Conservation (phyloP, 768 basidiomycete genomes). For the Leccinum incarnatum region DNA sequence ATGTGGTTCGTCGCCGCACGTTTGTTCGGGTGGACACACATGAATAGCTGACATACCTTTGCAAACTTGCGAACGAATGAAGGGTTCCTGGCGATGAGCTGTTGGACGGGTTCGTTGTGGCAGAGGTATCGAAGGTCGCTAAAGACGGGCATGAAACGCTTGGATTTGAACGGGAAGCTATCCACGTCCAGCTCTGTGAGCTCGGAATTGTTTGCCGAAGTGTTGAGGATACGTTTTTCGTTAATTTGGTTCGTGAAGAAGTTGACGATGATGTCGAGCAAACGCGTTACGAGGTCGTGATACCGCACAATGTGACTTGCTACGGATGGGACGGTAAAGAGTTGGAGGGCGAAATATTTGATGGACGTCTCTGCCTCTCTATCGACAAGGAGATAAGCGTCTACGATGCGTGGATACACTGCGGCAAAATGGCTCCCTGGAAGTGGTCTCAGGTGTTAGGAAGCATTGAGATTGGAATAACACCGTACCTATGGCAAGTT, state of each 20-base stretch:
- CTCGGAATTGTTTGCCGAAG: slow-evolving; percentile 17
- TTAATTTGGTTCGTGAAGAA: slow-evolving; percentile 92
- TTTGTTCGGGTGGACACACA: slow-evolving; percentile 89
- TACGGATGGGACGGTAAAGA: slow-evolving; percentile 89
- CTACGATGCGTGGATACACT: slow-evolving; percentile 84
- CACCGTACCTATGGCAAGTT: slow-evolving; percentile 67
- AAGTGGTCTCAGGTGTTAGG: slow-evolving; percentile 2
- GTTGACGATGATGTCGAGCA: slow-evolving; percentile 80
- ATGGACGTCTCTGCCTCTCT: slow-evolving; percentile 94
- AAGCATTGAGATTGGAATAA: neutral
- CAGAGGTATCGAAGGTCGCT: slow-evolving; percentile 85
- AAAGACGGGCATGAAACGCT: slow-evolving; percentile 95
- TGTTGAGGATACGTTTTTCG: slow-evolving; percentile 60
- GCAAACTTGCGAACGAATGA: slow-evolving; percentile 70
- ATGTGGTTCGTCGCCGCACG: slow-evolving; percentile 81
- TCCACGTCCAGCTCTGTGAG: slow-evolving; percentile 68
- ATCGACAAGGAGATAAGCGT: slow-evolving; percentile 89
- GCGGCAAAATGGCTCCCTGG: slow-evolving; percentile 80
- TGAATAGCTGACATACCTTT: slow-evolving; percentile 82
- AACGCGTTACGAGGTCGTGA: slow-evolving; percentile 68
- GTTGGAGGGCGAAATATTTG: slow-evolving; percentile 88
- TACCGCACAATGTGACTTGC: slow-evolving; percentile 74
- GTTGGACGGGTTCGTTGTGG: slow-evolving; percentile 77
- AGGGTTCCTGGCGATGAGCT: slow-evolving; percentile 66
- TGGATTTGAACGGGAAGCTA: slow-evolving; percentile 85